A percentile compares a stretch with the other conserved stretches of the same genome.
These are phyloP conservation scores for Talaromyces proteolyticus DNA, from an alignment of 495 filamentous ascomycete species.

Conservation along the genomic window DNA sequence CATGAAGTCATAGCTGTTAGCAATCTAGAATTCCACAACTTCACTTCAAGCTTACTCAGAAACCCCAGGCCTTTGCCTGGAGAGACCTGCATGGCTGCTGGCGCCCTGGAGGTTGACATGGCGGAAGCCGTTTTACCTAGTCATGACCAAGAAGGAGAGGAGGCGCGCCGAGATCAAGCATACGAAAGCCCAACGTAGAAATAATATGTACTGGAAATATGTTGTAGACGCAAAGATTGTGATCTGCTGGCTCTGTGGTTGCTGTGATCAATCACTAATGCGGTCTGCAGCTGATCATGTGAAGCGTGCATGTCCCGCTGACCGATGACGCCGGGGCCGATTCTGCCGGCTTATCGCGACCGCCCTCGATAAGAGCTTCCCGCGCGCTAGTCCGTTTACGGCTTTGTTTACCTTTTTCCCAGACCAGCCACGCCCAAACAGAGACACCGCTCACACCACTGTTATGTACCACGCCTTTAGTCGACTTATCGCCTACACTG, in stretches of 20 bases:
- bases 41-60: constrained; percentile 50
- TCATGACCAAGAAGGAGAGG: constrained; percentile 3
- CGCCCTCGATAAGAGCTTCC: background rate
- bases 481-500: background rate
- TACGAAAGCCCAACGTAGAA: background rate
- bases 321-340: constrained; percentile 2
- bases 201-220: too few relatives aligned
- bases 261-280: background rate
- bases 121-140: background rate
- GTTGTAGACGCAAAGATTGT: too few relatives aligned
- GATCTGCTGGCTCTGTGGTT: background rate
- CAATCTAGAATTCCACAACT: background rate
- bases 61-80: constrained; percentile 76
- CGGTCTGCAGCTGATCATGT: constrained; percentile 2
- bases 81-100: constrained; percentile 55
- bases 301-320: constrained; percentile 7
- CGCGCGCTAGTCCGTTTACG: background rate
- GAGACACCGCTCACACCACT: background rate
- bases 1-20: background rate
- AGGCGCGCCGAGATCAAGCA: background rate
- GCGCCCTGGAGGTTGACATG: constrained; percentile 40
- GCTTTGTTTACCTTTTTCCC: constrained; percentile 42
- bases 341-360: constrained; percentile 5
- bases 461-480: too few relatives aligned
- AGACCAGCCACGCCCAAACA: constrained; percentile 13